Evolutionary conservation across 108 stramenopile species (phyloP).

Genomic region (Cyclotella sp.): DNA sequence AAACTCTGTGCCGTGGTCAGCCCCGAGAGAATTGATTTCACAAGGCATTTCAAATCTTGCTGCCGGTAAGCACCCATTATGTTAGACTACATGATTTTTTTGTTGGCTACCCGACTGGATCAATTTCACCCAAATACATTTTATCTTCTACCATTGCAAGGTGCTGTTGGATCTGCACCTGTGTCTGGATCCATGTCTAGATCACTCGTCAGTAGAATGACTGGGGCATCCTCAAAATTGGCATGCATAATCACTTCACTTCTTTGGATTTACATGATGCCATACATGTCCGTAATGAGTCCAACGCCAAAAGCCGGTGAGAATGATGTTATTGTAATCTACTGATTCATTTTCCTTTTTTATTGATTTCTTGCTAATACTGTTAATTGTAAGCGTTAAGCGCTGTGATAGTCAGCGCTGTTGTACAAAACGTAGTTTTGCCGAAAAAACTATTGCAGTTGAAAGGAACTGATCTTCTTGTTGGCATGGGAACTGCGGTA

Average conservation of each 20-base stretch:
- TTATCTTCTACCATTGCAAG: not conserved
- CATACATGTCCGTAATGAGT: constrained; percentile 83
- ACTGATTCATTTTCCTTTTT: not conserved
- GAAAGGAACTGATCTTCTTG: constrained; percentile 61
- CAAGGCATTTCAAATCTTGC: constrained; percentile 78
- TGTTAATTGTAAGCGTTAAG: constrained; percentile 35
- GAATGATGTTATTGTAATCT: not conserved
- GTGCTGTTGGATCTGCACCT: constrained; percentile 74
- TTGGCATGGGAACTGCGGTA: constrained; percentile 73
- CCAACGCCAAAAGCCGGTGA: constrained; percentile 74
- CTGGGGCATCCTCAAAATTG: constrained; percentile 74
- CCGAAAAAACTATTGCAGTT: constrained; percentile 75
- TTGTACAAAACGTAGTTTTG: constrained; percentile 61
- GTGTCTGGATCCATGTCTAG: constrained; percentile 77
- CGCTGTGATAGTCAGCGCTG: constrained; percentile 86
- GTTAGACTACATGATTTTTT: not conserved
- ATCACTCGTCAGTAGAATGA: constrained; percentile 81
- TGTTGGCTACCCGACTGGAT: not conserved
- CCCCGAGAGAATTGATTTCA: constrained; percentile 77
- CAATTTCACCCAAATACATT: not conserved
- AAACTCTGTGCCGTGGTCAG: constrained; percentile 76
- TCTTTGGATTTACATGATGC: constrained; percentile 78
- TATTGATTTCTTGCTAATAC: not conserved
- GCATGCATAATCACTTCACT: constrained; percentile 77
- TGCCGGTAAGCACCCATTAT: constrained; percentile 52